Evolutionary conservation across 2,329 filamentous ascomycete genomes (phyloP), one percentile per base, ranked within the genome.

Genomic region (Exophiala phaeomuriformis): DNA sequence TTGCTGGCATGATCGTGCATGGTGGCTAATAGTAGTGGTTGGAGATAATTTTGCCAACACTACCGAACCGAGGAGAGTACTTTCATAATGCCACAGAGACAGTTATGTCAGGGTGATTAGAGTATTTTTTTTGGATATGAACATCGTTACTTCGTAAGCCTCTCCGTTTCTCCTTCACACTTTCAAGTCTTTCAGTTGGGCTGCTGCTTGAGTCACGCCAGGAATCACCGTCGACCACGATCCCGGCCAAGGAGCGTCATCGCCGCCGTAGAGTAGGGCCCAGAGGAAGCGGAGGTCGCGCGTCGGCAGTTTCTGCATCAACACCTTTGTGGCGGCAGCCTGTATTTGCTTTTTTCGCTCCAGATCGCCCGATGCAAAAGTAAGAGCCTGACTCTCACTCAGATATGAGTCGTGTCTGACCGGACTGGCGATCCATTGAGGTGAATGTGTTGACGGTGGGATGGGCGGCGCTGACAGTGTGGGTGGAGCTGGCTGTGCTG

Each of bases 201-300:
- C 39, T 27, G 12, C 39, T 4, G n/a, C 39, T 5, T 41, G 39
- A 5, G 57, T 56, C 31, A 59, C 53, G 10, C 53, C 53, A 3
- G 53, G 57, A 19, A 59, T 59, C 35, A 59, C 45, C 3, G 37
- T 35, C 10, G 57, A 56, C 33, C 42, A 41, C 5, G 51, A 56
- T 32, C 53, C 57, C 32, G 57, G 57, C 57, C 57, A 59, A 3
- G 53, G 51, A 4, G 54, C 52, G 39, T 53, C 32, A 4, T 57
- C 56, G 28, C 59, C 59, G 7, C 59, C 57, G 29, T 59, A 56
- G 12, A 61, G 43, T 8, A 61, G 35, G 9, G 59, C 59, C 59
- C 59, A 61, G 10, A 61, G 45, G 10, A 61, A 51, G 27, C 57
- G 40, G 28, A 59, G 43, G 29, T 61, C 57, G 8, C 53, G 54